phyloP scores from a whole-genome alignment of 2,329 filamentous ascomycete genomes.

The Exophiala calicioides region DNA sequence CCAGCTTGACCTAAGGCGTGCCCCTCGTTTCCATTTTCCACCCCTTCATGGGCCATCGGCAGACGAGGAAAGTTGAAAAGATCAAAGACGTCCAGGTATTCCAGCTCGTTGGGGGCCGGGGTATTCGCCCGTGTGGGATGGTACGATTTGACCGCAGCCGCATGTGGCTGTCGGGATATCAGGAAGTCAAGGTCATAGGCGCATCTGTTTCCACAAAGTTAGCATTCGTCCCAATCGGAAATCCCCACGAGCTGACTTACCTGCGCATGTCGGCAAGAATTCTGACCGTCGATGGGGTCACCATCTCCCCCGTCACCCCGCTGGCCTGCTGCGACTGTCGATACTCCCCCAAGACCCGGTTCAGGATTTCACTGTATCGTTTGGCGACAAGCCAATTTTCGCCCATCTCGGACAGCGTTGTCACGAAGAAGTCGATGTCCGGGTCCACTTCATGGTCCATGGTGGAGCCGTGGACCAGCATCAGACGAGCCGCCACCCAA shows the following conservation, averaged over 20 bases:
- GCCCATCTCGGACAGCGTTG: slow-evolving; percentile 77
- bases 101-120: slow-evolving; percentile 77
- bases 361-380: slow-evolving; percentile 76
- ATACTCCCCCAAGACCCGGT: slow-evolving; percentile 83
- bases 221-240: slow-evolving; percentile 18
- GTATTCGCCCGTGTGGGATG: slow-evolving; percentile 61
- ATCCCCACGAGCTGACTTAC: slow-evolving; percentile 62
- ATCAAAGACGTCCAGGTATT: slow-evolving; percentile 90
- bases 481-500: slow-evolving; percentile 84
- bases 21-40: slow-evolving; percentile 14
- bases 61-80: slow-evolving; percentile 90
- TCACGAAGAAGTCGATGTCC: slow-evolving; percentile 78
- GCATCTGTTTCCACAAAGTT: slow-evolving; percentile 26
- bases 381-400: slow-evolving; percentile 82
- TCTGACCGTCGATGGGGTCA: slow-evolving; percentile 78
- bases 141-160: slow-evolving; percentile 30
- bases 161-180: slow-evolving; percentile 74
- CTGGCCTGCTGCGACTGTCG: slow-evolving; percentile 68
- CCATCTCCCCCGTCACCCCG: slow-evolving; percentile 64
- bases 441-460: slow-evolving; percentile 80
- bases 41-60: slow-evolving; percentile 41
- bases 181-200: slow-evolving; percentile 75
- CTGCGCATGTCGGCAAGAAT: slow-evolving; percentile 90
- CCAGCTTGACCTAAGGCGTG: slow-evolving; percentile 16
- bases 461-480: slow-evolving; percentile 87